Base-by-base conservation (phyloP, 2,329 filamentous ascomycete genomes). In the Pseudovirgaria hyperparasitica region DNA sequence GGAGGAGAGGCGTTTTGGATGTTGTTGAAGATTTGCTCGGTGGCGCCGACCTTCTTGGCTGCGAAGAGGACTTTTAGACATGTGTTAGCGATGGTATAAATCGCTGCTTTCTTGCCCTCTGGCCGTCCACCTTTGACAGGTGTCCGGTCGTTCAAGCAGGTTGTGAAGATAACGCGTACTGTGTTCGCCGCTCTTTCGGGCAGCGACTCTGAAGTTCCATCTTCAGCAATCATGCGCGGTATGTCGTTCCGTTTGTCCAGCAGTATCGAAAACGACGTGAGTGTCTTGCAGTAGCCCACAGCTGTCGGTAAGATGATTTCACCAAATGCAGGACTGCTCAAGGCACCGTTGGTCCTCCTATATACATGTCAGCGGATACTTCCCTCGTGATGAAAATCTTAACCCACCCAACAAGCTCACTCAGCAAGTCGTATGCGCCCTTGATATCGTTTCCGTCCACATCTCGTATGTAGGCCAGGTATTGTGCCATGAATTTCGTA, bases 1-100 rank as follows among this genome's bases (percentile, higher is more conserved):
- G 84, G 82, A 1, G 85, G 85, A 1, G 82, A 86, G 38, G 82
- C 79, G 30, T 80, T 76, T 26, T 75, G 76, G 37, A 94, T 87
- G 46, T 90, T 92, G 38, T 76, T 77, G 48, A 94, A 90, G 43
- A 94, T 81, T 51, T 87, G 84, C 38, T 82, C 80, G 10, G 82
- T 85, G 30, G 85, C 76, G 35, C 82, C 72, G 3, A 81, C 81
- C 52, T 87, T 90, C 19, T 76, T 72, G 48, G 82, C 90, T 68
- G 84, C 80, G 46, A 92, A 92, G 6, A 94, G 66, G 3, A 94
- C 70, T 52, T 86, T 87, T 25, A 94, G 60, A 19, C 85, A 90
- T 14, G 93, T 68, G 46, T 94, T 94, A 33, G 85, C 86, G 55
- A 92, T 85, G 32, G 82, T 75, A 57, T 94, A 94, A 35, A 94